These are phyloP conservation scores for Dothideomycetidae sp. DNA, from an alignment of 2,329 filamentous ascomycete species.

Conservation along the genomic window DNA sequence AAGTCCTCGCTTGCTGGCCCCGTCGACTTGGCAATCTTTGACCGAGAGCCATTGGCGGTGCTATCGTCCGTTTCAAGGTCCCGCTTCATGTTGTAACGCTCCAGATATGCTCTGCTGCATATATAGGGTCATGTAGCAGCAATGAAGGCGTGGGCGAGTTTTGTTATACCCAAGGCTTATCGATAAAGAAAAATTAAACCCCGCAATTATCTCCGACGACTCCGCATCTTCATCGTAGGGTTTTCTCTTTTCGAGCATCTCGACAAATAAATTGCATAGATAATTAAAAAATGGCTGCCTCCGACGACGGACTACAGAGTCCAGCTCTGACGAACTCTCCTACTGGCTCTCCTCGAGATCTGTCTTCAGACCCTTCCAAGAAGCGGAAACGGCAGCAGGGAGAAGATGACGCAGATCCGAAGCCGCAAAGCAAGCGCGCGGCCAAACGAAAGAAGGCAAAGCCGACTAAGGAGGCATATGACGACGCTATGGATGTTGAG, in stretches of 20 bases:
- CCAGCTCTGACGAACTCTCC: slow-evolving; percentile 1
- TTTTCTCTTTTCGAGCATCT: too few relatives aligned
- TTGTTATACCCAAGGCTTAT: too few relatives aligned
- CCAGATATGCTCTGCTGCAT: too few relatives aligned
- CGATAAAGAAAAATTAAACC: too few relatives aligned
- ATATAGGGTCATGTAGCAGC: too few relatives aligned
- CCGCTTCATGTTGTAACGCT: too few relatives aligned
- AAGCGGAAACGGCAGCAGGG: slow-evolving; percentile 30
- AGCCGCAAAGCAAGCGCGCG: slow-evolving; percentile 24
- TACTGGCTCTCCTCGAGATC: slow-evolving; percentile 13
- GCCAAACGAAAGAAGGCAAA: slow-evolving; percentile 42
- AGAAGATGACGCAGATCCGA: slow-evolving; percentile 20
- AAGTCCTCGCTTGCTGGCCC: slow-evolving; percentile 39
- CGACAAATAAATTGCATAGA: too few relatives aligned
- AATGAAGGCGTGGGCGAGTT: too few relatives aligned
- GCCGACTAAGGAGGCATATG: slow-evolving; percentile 48
- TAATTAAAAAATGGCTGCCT: too few relatives aligned
- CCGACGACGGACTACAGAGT: slow-evolving; percentile 4
- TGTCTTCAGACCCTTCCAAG: slow-evolving; percentile 18
- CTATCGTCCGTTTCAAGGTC: slow-evolving; percentile 22
- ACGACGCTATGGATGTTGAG: slow-evolving; percentile 37
- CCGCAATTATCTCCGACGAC: too few relatives aligned
- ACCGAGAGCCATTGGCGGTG: slow-evolving; percentile 22
- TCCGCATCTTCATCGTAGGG: too few relatives aligned
- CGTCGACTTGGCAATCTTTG: slow-evolving; percentile 19